Evolutionary conservation across 2,329 filamentous ascomycete genomes (phyloP).

Genomic region (Reticulascus tulasneorum): DNA sequence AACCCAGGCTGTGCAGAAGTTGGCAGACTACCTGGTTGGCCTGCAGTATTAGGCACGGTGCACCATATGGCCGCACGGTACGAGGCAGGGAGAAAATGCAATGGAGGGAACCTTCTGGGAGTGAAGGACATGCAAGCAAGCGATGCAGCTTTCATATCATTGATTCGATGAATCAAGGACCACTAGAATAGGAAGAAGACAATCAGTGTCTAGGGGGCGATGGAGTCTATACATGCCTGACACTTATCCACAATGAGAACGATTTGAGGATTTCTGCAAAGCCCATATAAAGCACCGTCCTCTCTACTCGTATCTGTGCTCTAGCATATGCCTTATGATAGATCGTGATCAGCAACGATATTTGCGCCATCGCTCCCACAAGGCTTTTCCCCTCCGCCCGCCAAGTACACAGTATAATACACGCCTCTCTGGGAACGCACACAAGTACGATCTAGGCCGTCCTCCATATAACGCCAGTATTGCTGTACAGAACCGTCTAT

Average conservation of each 20-base stretch:
- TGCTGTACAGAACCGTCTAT: conserved; percentile 13
- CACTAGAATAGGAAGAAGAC: conserved; percentile 15
- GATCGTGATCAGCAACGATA: too few relatives aligned
- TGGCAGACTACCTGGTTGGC: conserved; percentile 83
- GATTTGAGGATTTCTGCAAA: too few relatives aligned
- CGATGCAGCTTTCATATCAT: conserved; percentile 12
- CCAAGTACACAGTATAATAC: conserved; percentile 5
- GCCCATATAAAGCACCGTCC: too few relatives aligned
- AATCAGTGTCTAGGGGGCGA: too few relatives aligned
- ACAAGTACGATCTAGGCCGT: conserved; percentile 1
- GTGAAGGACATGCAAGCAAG: conserved; percentile 4
- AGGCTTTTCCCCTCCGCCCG: too few relatives aligned
- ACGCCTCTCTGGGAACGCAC: conserved; percentile 2
- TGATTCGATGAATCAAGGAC: conserved; percentile 15
- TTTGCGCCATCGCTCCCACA: too few relatives aligned
- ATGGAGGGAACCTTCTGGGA: too few relatives aligned
- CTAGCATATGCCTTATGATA: too few relatives aligned
- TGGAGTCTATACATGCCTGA: conserved; percentile 11
- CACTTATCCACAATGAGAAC: conserved; percentile 1
- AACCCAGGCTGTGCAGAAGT: conserved; percentile 72
- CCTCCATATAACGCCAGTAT: conserved; percentile 11
- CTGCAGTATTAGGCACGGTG: conserved; percentile 75
- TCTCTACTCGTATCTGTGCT: too few relatives aligned
- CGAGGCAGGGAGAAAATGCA: too few relatives aligned
- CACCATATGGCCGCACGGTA: too few relatives aligned